Conservation (phyloP, 108 stramenopile genomes). For the Cyclotella choctawhatcheeana region DNA sequence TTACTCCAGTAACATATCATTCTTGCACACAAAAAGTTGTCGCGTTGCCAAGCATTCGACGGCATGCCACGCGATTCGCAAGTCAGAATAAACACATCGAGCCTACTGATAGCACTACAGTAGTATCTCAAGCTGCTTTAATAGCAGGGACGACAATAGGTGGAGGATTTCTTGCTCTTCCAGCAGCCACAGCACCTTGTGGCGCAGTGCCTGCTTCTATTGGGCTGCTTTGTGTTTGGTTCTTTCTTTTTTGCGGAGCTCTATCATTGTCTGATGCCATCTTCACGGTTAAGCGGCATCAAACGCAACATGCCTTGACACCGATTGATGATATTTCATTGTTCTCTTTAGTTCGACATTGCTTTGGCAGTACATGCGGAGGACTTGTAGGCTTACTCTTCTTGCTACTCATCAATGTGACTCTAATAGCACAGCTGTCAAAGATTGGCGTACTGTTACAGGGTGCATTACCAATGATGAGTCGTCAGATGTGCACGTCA, state of each 20-base stretch:
- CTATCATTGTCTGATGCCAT: slow-evolving; percentile 36
- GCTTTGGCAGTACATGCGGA: slow-evolving; percentile 27
- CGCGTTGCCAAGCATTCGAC: no score
- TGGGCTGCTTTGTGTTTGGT: slow-evolving; percentile 31
- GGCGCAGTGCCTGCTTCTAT: slow-evolving; percentile 30
- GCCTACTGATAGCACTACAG: no score
- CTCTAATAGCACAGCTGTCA: slow-evolving; percentile 37
- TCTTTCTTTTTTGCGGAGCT: slow-evolving; percentile 23
- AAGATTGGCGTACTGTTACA: slow-evolving; percentile 23
- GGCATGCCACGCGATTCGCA: no score
- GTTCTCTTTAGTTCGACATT: slow-evolving; percentile 27
- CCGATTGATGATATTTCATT: slow-evolving; percentile 8
- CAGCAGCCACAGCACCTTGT: slow-evolving; percentile 36
- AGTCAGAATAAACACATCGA: no score
- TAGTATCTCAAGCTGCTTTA: slow-evolving; percentile 32
- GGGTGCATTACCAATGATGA: not conserved
- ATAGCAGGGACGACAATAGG: slow-evolving; percentile 46
- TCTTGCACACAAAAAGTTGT: no score
- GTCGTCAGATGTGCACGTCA: slow-evolving; percentile 8
- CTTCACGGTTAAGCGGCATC: slow-evolving; percentile 15
- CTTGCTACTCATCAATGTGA: slow-evolving; percentile 19
- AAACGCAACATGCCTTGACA: not conserved
- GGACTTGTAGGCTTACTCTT: slow-evolving; percentile 17
- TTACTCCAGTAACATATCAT: not conserved
- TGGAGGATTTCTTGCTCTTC: slow-evolving; percentile 43